Base-by-base conservation (phyloP, 73 alveolate genomes). In the Paramecium caudatum region DNA sequence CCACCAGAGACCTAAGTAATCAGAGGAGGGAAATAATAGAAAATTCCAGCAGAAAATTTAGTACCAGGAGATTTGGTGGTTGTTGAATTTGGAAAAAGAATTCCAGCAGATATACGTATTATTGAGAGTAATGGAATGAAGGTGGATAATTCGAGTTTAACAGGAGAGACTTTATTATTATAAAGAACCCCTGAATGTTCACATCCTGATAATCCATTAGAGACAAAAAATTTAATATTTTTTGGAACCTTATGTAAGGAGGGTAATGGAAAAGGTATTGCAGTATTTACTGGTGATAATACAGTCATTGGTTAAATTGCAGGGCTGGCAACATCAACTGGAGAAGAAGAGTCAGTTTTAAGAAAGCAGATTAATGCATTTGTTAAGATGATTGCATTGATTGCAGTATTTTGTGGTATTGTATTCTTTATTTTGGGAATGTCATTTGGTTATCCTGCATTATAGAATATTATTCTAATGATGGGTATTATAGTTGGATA, bases 271-370 rank as follows among this genome's bases (percentile, higher is more conserved):
- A 92, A 84, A 12, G 99, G 99, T 39, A 90, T 97, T 32, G 99
- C 97, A 25, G 92, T 97, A 68, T 93, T 93, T 82, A 97, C 97
- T 65, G 99, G 99, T 16, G 99, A 97, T 78, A 91, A 91, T 46
- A 96, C 99, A 82, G 98, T 97, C 13, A 97, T 97, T 93, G 99
- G 99, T 15, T 94, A 96, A 91, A 97, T 97, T 65, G 99, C 99
- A 9, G 95, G 95, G 81, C 92, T 97, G 19, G 99, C 99, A 21
- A 91, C 94, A 49, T 82, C 95, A 23, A 96, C 99, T 8, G 97
- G 94, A 49, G 61, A 94, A 12, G 94, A 74, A 47, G 98, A 96
- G 74, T 94, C 99, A 39, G 95, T 98, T 37, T 92, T 97, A 21
- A 92, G 96, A 62, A 93, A 87, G 47, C 98, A 97, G 94, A 96